Base-by-base conservation (phyloP, 176 grass and related monocot species). In the Secale cereale region DNA sequence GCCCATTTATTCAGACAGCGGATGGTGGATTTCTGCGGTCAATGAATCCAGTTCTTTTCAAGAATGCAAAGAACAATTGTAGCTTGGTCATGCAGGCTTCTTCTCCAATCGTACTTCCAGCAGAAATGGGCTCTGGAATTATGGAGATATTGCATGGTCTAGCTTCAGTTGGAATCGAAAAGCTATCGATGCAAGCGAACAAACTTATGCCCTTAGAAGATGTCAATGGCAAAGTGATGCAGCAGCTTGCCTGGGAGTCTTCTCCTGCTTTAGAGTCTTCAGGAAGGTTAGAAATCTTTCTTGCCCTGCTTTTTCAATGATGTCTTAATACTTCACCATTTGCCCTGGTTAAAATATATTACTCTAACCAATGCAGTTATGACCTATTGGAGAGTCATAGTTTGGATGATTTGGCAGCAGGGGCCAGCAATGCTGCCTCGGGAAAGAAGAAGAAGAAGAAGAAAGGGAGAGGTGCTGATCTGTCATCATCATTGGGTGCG, bases 171-270 rank as follows among this genome's bases (percentile, higher is more conserved):
- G 97, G 97, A 77, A 96, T 99, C 20, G 91, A 99, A 74, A 99
- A 96, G 65, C 84, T 96, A 12, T 96, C 91, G 28, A 91, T 87
- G 84, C 97, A 99, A 75, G 93, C 97, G 73, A 99, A 89, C 43
- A 96, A 96, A 65, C 89, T 99, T 87, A 99, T 99, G 97, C 97
- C 94, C 1, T 83, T 99, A 36, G 97, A 99, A 85, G 97, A 99
- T 89, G 85, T 99, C 48, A 92, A 92, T 79, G 94, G 97, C n/a
- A 99, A 94, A 85, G 86, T 88, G 43, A 92, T 98, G 85, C 93
- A 94, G 60, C 91, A 94, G 59, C 86, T 98, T 30, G 91, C 91
- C n/a, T 94, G 96, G 93, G 93, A 96, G 23, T 36, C 93, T 85
- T 86, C 65, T 48, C 88, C 90, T 60, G 70, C 86, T 89, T 19